Evolutionary conservation across 805 yeast species (phyloP), one percentile per base, ranked within the genome.

Genomic region (Sugiyamaella marilandica): DNA sequence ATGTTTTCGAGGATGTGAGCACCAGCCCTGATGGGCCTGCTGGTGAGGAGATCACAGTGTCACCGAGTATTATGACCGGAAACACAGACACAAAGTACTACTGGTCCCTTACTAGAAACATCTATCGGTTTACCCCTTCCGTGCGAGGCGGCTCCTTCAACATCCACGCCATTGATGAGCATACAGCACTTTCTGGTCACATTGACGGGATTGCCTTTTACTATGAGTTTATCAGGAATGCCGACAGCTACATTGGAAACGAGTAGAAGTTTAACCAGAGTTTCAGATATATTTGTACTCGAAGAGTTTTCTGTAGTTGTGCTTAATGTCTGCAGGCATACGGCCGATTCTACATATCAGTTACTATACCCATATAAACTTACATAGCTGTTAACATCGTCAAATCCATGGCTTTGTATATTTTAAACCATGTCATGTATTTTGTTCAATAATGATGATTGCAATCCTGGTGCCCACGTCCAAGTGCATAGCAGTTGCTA

Each of bases 81-180:
- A 84, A 84, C 66, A 85, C 91, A 2, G 91, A 85, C 62, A 84
- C 90, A 4, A 70, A 73, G 53, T 74, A 77, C 61, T 85, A 82
- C 67, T 83, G 88, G 89, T 63, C 68, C 41, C 69, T 85, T 59
- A 77, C 85, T 2, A 66, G 72, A 35, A 77, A 84, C 61, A 82
- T 85, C 49, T 85, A 74, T 70, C 73, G 91, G 53, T 81, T 75
- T 64, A 52, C 55, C 7, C 62, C 62, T 1, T 18, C 46, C n/a
- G 16, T 54, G 26, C 68, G 69, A 19, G 58, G 60, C n/a, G 34
- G 31, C 10, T 41, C 47, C 18, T 41, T 41, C 44, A 74, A 70
- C 35, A 64, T 69, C 32, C 92, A 85, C 68, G 80, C 85, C 32
- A 83, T 84, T 16, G 78, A 85, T 63, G 94, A 87, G 65, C 75